These are phyloP conservation scores for Termitomyces sp. DNA, from an alignment of 768 basidiomycete genomes.

Conservation along the genomic window DNA sequence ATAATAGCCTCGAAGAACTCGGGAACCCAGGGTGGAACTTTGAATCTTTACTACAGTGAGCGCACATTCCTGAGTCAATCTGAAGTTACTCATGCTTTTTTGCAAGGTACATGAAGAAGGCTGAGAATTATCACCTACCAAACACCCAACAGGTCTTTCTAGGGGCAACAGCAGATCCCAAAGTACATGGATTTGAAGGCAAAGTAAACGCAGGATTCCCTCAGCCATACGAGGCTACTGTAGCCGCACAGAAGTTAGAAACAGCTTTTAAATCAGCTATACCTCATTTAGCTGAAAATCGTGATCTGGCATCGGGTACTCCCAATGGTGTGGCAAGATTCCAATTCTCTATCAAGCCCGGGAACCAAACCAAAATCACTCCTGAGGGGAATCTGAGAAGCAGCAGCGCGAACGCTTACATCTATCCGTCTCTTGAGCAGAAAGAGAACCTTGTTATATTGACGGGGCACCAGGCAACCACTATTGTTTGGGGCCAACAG, in stretches of 20 bases:
- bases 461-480: conserved; percentile 9
- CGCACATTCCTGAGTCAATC: too few species aligned
- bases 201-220: conserved; percentile 14
- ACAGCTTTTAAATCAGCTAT: conserved; percentile 3
- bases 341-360: conserved; percentile 14
- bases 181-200: conserved; percentile 8
- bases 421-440: conserved; percentile 10
- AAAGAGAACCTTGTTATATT: conserved; percentile 11
- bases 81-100: neutral
- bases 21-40: conserved; percentile 20
- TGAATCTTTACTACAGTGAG: conserved; percentile 6
- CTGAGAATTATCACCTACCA: conserved; percentile 11
- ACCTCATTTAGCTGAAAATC: conserved; percentile 5
- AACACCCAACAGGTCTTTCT: conserved; percentile 7
- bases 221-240: conserved; percentile 14
- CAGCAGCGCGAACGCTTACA: conserved; percentile 13
- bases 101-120: conserved; percentile 12
- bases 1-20: conserved; percentile 14
- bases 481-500: conserved; percentile 5
- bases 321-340: conserved; percentile 14
- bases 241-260: neutral
- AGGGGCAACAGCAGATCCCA: conserved; percentile 8
- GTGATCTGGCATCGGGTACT: conserved; percentile 11
- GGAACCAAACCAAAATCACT: conserved; percentile 7
- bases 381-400: conserved; percentile 10